These are phyloP conservation scores for Iberis amara DNA, from an alignment of 441 rosid species.

Conservation along the genomic window DNA sequence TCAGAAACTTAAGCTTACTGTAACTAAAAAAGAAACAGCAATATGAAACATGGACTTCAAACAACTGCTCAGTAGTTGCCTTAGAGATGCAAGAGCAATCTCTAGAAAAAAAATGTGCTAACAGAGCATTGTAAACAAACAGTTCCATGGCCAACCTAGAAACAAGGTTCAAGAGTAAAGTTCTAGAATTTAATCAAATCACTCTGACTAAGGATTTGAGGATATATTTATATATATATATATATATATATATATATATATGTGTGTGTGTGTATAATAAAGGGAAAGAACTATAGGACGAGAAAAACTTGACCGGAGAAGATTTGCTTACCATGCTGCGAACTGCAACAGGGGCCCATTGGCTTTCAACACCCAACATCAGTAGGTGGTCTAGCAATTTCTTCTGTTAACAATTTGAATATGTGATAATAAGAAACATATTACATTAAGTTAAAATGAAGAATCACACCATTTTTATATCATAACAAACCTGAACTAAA, in stretches of 20 bases:
- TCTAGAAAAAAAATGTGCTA: neutral
- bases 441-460: neutral
- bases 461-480: constrained; percentile 3
- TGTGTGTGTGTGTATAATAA: neutral
- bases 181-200: neutral
- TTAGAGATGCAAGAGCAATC: constrained; percentile 3
- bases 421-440: constrained; percentile 24
- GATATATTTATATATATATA: no score
- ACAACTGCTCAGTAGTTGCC: constrained; percentile 19
- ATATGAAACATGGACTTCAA: constrained; percentile 8
- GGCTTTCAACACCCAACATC: constrained; percentile 88
- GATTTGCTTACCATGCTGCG: constrained; percentile 69
- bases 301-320: constrained; percentile 2
- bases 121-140: neutral
- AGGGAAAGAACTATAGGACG: neutral
- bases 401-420: constrained; percentile 45
- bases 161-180: constrained; percentile 15
- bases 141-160: constrained; percentile 12
- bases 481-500: constrained; percentile 72
- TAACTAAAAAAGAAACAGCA: constrained; percentile 1
- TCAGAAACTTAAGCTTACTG: constrained; percentile 6
- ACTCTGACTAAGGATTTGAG: no score
- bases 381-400: constrained; percentile 75
- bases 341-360: constrained; percentile 87
- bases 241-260: no score